Evolutionary conservation across 1,284 basidiomycete genomes (phyloP), one percentile per base, ranked within the genome.

Genomic region (Microbotryomycetes sp.): DNA sequence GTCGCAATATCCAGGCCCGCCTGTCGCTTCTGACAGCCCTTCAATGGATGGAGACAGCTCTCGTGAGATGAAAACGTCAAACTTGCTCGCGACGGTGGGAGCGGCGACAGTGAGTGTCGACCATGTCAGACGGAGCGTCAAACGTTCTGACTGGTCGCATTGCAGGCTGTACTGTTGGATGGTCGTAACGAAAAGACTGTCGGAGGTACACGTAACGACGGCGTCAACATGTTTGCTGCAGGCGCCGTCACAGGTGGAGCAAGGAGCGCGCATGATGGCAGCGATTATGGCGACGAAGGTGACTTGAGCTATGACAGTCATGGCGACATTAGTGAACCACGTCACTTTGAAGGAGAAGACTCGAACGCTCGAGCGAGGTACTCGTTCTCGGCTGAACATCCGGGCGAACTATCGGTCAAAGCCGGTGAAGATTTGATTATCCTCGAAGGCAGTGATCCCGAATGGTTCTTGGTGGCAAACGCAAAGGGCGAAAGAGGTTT

Each of bases 391-490:
- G 67, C 65, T 6, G 67, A 69, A 31, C 62, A 67, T 23, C 62
- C 57, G 4, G 67, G 65, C 6, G 67, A 69, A 56, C 29, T 69
- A 3, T 51, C 56, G 6, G 60, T 69, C 35, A 60, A 57, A 24
- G 53, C 62, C 2, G 59, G 61, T n/a, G 67, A 69, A 50, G 56
- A 67, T 27, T 48, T 69, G 11, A 55, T 54, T 18, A 60, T 69
- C 28, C 57, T 69, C 23, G 67, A 69, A 46, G 55, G 48, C 18
- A 41, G 46, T 9, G 67, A 68, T 29, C 59, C 60, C 5, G 66
- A 66, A 29, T 68, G 67, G 67, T 68, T 26, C 48, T 56, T 66
- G 53, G 64, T 66, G 5, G 45, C 59, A 5, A 66, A 66, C 59
- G 28, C 45, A 11, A 35, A 45, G 4, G 64, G 64, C 3, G 41